Conservation (phyloP, 192 early-diverging fungal species). For the Physocladia obscura region DNA sequence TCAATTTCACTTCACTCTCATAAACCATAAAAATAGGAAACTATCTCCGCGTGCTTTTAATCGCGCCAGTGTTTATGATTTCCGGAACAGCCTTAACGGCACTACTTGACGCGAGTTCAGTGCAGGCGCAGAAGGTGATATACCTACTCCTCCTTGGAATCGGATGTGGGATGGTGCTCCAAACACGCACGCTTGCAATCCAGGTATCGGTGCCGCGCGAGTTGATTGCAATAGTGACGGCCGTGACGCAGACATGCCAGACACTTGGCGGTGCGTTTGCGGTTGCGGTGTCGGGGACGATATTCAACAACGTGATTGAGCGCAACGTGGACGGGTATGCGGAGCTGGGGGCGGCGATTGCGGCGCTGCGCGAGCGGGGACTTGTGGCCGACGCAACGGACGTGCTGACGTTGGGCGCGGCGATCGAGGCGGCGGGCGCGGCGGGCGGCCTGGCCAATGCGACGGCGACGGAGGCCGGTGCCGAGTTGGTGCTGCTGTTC, state of each 20-base stretch:
- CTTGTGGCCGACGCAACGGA: neutral
- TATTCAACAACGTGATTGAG: constrained; percentile 52
- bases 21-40: neutral
- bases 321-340: constrained; percentile 38
- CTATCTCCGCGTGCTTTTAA: constrained; percentile 64
- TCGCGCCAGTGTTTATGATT: constrained; percentile 61
- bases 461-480: constrained; percentile 1
- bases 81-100: constrained; percentile 67
- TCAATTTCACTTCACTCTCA: constrained; percentile 1
- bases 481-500: neutral
- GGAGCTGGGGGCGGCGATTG: neutral
- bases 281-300: constrained; percentile 51
- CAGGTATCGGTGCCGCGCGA: constrained; percentile 66
- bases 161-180: constrained; percentile 74
- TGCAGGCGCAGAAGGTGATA: constrained; percentile 53
- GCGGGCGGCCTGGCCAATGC: neutral
- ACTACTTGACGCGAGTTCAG: constrained; percentile 54
- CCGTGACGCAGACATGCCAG: constrained; percentile 35
- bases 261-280: constrained; percentile 56
- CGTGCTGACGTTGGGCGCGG: neutral
- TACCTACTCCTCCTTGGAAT: constrained; percentile 70
- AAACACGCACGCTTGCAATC: constrained; percentile 70
- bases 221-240: constrained; percentile 56
- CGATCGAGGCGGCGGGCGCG: neutral
- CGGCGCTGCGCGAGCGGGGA: neutral